These are phyloP conservation scores for Fragosphaeria purpurea DNA, from an alignment of 2,329 filamentous ascomycete genomes.

Conservation along the genomic window DNA sequence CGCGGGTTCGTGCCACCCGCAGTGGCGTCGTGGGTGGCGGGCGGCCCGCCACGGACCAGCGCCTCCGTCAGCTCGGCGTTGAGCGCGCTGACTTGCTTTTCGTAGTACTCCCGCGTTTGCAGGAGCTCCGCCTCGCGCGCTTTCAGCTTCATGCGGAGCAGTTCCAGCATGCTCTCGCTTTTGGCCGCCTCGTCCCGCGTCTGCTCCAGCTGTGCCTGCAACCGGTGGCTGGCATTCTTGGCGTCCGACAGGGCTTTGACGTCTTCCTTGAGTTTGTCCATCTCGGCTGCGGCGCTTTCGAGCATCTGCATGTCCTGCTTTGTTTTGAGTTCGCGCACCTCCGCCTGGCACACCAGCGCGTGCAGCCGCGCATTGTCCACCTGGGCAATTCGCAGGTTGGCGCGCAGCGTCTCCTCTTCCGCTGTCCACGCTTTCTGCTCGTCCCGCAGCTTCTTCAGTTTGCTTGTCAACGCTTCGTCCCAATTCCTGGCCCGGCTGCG, in stretches of 20 bases:
- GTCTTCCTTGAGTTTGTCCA: conserved; percentile 49
- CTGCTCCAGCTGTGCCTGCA: conserved; percentile 48
- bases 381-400: conserved; percentile 47
- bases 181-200: conserved; percentile 48
- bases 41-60: conserved; percentile 14
- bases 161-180: conserved; percentile 48
- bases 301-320: conserved; percentile 55
- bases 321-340: conserved; percentile 55
- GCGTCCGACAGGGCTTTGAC: conserved; percentile 50
- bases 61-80: conserved; percentile 34
- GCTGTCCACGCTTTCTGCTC: conserved; percentile 56
- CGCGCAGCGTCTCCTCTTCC: conserved; percentile 46
- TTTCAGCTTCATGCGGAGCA: conserved; percentile 47
- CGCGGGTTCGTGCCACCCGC: conserved; percentile 21
- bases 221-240: conserved; percentile 53
- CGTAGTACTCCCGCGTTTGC: conserved; percentile 32
- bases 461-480: conserved; percentile 60
- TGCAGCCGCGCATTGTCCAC: conserved; percentile 56
- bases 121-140: conserved; percentile 38
- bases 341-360: conserved; percentile 55
- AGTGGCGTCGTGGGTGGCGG: conserved; percentile 9
- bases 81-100: conserved; percentile 38
- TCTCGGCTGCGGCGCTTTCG: conserved; percentile 49
- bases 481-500: conserved; percentile 67
- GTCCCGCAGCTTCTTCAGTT: conserved; percentile 56